These are phyloP conservation scores for Harringtonia aguacate DNA, from an alignment of 2,329 filamentous ascomycete species.

Conservation along the genomic window DNA sequence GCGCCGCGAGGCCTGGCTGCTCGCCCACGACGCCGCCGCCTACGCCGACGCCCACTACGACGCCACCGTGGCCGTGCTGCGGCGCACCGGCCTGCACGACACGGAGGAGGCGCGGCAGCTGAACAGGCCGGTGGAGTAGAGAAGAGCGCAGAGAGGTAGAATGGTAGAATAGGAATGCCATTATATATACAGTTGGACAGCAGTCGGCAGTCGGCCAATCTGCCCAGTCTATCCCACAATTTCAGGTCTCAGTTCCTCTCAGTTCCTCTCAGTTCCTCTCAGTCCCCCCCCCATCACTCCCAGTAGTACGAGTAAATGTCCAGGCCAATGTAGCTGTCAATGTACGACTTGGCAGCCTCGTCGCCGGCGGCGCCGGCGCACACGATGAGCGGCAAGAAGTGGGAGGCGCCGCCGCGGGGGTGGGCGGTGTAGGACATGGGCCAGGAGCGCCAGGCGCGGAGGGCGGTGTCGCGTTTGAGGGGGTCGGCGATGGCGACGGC, in stretches of 20 bases:
- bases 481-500: constrained; percentile 24
- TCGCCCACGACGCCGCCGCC: constrained; percentile 19
- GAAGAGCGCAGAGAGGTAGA: background rate
- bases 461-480: constrained; percentile 24
- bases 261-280: too few species aligned
- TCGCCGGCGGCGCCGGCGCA: constrained; percentile 40
- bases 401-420: constrained; percentile 41
- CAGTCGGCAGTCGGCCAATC: too few species aligned
- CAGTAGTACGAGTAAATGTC: constrained; percentile 47
- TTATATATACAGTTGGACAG: too few species aligned
- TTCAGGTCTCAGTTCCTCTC: too few species aligned
- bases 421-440: constrained; percentile 41
- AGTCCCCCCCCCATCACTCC: constrained; percentile 21
- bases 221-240: too few species aligned
- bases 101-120: constrained; percentile 6
- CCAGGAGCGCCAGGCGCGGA: constrained; percentile 35
- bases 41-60: constrained; percentile 18
- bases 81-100: constrained; percentile 7
- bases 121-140: constrained; percentile 2
- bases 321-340: constrained; percentile 36
- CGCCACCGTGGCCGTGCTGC: constrained; percentile 8
- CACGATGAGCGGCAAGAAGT: constrained; percentile 49
- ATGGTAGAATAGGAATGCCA: too few species aligned
- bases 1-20: constrained; percentile 18
- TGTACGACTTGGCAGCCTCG: constrained; percentile 29